Conservation (phyloP, 495 filamentous ascomycete species). For the Trichoderma gamsii region DNA sequence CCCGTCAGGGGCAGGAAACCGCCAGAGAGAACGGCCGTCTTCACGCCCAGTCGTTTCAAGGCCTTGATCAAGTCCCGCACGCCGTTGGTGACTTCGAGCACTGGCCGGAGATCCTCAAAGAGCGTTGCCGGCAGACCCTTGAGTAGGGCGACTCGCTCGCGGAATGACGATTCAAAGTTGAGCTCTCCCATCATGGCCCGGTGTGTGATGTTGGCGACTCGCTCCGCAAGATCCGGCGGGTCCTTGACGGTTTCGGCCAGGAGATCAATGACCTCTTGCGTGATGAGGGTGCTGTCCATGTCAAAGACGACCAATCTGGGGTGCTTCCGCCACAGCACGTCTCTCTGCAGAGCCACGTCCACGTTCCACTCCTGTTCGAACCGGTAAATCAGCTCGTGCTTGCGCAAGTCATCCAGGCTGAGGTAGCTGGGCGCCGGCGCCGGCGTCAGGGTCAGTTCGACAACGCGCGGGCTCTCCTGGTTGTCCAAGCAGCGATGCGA, state of each 20-base stretch:
- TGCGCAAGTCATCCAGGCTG: conserved; percentile 60
- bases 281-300: conserved; percentile 95
- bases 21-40: conserved; percentile 83
- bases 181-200: conserved; percentile 94
- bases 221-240: conserved; percentile 52
- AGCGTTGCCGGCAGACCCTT: conserved; percentile 73
- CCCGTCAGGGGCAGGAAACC: conserved; percentile 84
- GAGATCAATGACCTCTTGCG: conserved; percentile 94
- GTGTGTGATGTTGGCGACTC: conserved; percentile 67
- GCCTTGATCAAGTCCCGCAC: conserved; percentile 65
- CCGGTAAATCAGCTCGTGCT: conserved; percentile 71
- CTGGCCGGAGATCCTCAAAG: conserved; percentile 67
- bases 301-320: conserved; percentile 87
- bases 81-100: conserved; percentile 74
- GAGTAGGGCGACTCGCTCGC: conserved; percentile 70
- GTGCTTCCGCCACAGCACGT: conserved; percentile 65
- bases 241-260: conserved; percentile 67
- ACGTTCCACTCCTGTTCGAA: conserved; percentile 86
- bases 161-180: conserved; percentile 81
- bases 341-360: conserved; percentile 66
- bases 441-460: conserved; percentile 65
- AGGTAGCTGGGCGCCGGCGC: conserved; percentile 62
- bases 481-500: conserved; percentile 67
- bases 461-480: conserved; percentile 47
- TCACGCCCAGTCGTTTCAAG: conserved; percentile 69